Conservation (phyloP, 2,329 filamentous ascomycete species). For the Apiospora koreana region DNA sequence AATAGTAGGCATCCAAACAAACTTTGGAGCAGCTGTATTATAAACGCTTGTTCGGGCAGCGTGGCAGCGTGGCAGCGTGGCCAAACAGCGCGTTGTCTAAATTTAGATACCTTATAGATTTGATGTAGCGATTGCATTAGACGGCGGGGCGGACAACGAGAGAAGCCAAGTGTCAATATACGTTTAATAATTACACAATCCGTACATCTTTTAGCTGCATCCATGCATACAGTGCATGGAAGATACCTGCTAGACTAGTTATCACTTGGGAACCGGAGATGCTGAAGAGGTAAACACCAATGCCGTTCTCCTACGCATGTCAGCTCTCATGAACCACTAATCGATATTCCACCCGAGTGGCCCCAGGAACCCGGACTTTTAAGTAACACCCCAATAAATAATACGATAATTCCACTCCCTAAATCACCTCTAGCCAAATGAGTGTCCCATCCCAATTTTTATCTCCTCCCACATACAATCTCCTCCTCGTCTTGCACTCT, state of each 20-base stretch:
- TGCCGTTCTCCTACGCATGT: too few relatives aligned
- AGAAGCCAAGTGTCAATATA: neutral
- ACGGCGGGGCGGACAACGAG: neutral
- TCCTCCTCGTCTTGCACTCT: neutral
- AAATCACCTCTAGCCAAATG: neutral
- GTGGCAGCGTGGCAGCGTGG: neutral
- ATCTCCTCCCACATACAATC: neutral
- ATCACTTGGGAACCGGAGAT: neutral
- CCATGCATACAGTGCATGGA: neutral
- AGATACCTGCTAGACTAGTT: neutral
- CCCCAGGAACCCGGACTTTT: neutral
- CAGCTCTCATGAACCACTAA: too few relatives aligned
- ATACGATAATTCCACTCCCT: neutral
- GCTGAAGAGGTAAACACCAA: neutral
- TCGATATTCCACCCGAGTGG: neutral
- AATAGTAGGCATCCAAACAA: constrained; percentile 33
- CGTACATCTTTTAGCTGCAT: neutral
- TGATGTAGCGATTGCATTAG: neutral
- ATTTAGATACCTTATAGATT: constrained; percentile 1
- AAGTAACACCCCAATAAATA: neutral
- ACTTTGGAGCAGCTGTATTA: neutral
- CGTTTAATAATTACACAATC: neutral
- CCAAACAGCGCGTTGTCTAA: neutral
- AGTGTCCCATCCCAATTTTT: neutral
- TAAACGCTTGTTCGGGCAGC: neutral